Conservation (phyloP, 2,329 filamentous ascomycete species). For the Magnaporthiopsis rhizophila region DNA sequence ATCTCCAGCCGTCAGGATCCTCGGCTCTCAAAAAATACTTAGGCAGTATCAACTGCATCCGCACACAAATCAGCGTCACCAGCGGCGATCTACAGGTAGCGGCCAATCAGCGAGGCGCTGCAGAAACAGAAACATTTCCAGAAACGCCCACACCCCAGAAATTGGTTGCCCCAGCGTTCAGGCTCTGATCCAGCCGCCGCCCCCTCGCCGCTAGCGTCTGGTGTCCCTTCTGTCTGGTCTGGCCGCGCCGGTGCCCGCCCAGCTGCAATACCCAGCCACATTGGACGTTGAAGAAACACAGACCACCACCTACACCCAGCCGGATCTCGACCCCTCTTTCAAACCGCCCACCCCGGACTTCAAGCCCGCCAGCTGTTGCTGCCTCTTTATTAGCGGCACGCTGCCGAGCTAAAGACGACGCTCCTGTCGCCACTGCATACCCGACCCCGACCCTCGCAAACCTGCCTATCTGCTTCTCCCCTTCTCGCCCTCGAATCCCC, state of each 20-base stretch:
- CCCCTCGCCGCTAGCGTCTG: background rate
- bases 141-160: background rate
- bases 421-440: constrained; percentile 1
- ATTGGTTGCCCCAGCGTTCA: background rate
- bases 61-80: background rate
- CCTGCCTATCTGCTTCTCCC: background rate
- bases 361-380: background rate
- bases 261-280: background rate
- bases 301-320: background rate
- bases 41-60: background rate
- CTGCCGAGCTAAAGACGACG: background rate
- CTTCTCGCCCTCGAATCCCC: background rate
- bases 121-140: background rate
- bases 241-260: background rate
- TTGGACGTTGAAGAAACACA: constrained; percentile 3
- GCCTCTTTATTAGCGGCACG: background rate
- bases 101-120: background rate
- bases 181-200: background rate
- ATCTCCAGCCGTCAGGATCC: background rate
- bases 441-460: background rate
- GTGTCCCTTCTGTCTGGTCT: background rate
- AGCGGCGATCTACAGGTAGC: background rate
- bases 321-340: constrained; percentile 2
- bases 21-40: background rate
- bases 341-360: constrained; percentile 1